Evolutionary conservation across 345 rosid species (phyloP), one percentile per base, ranked within the genome.

Genomic region (Linum usitatissimum): DNA sequence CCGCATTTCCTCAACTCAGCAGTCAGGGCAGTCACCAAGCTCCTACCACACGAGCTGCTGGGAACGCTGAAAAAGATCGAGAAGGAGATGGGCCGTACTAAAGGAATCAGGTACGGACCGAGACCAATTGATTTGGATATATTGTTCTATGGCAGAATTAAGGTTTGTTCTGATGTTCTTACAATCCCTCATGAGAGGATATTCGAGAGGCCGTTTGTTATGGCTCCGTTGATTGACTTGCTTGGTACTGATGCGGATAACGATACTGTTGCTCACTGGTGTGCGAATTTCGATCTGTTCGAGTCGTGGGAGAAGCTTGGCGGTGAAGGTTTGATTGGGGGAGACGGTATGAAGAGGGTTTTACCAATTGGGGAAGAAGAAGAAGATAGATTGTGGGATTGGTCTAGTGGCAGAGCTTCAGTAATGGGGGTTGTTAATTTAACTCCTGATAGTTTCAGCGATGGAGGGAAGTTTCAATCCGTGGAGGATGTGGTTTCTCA

Each of bases 381-480:
- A 34, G 38, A 34, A 34, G 38, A 34, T 7, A 57, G 18, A 21
- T 64, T 93, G n/a, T 90, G 91, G 97, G 88, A 93, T 62, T 90
- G 94, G 84, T 76, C 91, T 0, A 34, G 38, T 34, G 38, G 38
- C 65, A 83, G 67, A 64, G 84, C 91, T 61, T 75, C 80, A 66
- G 80, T 87, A 36, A 90, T 86, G 99, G 99, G 99, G 54, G 70
- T 93, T 57, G 86, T 93, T 72, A 93, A 90, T 80, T 71, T 90
- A 64, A 93, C 97, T 6, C 97, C 96, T 3, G 97, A 93, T 67
- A 93, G 99, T 79, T 93, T 93, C 40, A 87, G 99, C 45, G 96
- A 93, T 57, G 99, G 96, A 45, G 97, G 97, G 18, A 80, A 67
- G 62, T 87, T 84, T 69, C 83, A 73, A 39, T 79, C 86, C 1